Evolutionary conservation across 129 eudicot genomes (phyloP), one percentile per base, ranked within the genome.

Genomic region (Pseudognaphalium luteoalbum): DNA sequence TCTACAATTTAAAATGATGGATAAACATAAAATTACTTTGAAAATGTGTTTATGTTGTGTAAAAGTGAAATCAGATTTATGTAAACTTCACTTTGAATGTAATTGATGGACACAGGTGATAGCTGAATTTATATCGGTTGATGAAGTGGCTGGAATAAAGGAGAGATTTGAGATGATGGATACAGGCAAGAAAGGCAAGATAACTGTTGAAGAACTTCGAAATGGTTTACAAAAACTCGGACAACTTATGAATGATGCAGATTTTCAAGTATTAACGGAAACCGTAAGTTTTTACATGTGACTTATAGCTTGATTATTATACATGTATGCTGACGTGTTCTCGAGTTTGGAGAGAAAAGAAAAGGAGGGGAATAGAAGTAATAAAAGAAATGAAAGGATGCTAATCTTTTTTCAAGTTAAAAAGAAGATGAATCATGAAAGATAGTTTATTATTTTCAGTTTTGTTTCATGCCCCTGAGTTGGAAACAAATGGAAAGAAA

Each of bases 151-250:
- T 11, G 92, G 83, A 41, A 81, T 91, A 17, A 88, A 88, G 86
- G 95, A 91, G 78, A 84, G 82, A 35, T 91, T 91, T 75, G 90
- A 83, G 42, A 83, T 74, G 88, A 88, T 91, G 95, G 97, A 91
- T 75, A 83, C 83, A 14, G 63, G 51, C 76, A 88, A 88, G n/a
- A 83, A 60, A 78, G 93, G 90, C 72, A 85, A 85, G 71, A 76
- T 91, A 50, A 88, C 82, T 74, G 66, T 85, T 62, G 95, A 83
- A 76, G 92, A 91, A 82, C 90, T 91, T 50, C 84, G 81, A 78
- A 76, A n/a, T 54, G 97, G 97, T 77, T 83, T 91, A 73, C 86
- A 80, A 21, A 88, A 86, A 77, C 88, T 91, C 42, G 97, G 95
- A 62, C 90, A 91, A 35, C 88, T 77, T 11, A 70, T 88, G 58